Evolutionary conservation across 768 basidiomycete species (phyloP).

Genomic region (Dacryopinax spathularia): DNA sequence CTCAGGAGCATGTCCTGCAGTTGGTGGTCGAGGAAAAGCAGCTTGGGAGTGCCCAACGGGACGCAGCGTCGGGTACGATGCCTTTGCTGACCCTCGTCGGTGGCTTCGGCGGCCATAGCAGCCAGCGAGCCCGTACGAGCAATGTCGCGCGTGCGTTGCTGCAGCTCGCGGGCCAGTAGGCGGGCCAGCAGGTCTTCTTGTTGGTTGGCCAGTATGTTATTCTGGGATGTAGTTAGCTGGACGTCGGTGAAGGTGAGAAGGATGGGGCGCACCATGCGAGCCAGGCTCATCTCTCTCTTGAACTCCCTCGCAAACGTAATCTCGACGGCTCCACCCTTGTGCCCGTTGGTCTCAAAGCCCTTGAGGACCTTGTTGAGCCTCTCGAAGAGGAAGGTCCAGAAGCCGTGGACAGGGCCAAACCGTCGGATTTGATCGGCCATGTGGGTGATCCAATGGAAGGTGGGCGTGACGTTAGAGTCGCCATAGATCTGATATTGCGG

Average conservation of each 20-base stretch:
- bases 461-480: constrained; percentile 21
- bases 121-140: background rate
- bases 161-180: background rate
- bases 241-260: too few relatives aligned
- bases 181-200: background rate
- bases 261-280: background rate
- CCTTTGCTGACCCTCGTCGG: background rate
- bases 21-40: background rate
- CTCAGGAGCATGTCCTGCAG: background rate
- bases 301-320: constrained; percentile 23
- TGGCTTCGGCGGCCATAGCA: background rate
- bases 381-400: constrained; percentile 29
- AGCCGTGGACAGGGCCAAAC: constrained; percentile 27
- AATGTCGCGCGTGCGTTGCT: background rate
- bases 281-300: background rate
- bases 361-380: constrained; percentile 27
- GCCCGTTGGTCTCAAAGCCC: constrained; percentile 24
- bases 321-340: constrained; percentile 22
- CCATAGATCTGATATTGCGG: constrained; percentile 22
- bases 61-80: background rate
- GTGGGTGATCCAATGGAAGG: constrained; percentile 29
- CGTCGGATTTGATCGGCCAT: constrained; percentile 17
- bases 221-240: background rate
- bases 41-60: background rate
- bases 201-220: background rate